phyloP scores from a whole-genome alignment of 2,329 filamentous ascomycete genomes.

The Penicillium olsonii region DNA sequence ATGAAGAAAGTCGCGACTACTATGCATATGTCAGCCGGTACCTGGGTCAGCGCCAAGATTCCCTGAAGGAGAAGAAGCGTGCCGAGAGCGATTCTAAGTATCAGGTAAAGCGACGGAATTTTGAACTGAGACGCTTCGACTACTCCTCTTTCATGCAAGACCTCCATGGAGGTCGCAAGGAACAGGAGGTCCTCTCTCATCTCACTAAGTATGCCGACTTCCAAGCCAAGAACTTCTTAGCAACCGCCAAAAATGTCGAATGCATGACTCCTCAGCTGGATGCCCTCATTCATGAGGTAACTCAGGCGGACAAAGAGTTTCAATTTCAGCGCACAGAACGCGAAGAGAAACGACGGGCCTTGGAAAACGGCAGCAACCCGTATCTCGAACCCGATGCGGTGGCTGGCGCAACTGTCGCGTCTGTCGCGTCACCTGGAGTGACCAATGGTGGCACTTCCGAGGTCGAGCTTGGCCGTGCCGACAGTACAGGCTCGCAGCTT shows the following conservation, averaged over 20 bases:
- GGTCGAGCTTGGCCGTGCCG: slow-evolving; percentile 69
- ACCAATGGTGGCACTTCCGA: slow-evolving; percentile 60
- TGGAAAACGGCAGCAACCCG: slow-evolving; percentile 82
- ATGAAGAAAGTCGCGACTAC: slow-evolving; percentile 98
- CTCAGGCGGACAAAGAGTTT: slow-evolving; percentile 92
- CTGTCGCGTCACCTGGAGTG: slow-evolving; percentile 35
- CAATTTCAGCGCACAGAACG: slow-evolving; percentile 92
- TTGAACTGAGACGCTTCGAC: slow-evolving; percentile 96
- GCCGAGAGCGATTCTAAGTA: slow-evolving; percentile 95
- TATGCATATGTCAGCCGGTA: slow-evolving; percentile 95
- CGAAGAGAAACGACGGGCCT: slow-evolving; percentile 84
- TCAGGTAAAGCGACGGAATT: slow-evolving; percentile 87
- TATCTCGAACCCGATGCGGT: slow-evolving; percentile 70
- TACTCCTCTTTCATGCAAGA: slow-evolving; percentile 99
- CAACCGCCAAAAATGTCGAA: slow-evolving; percentile 84
- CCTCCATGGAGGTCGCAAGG: slow-evolving; percentile 96
- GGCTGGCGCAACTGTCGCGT: slow-evolving; percentile 39
- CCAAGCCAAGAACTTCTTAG: slow-evolving; percentile 80
- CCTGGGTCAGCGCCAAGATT: slow-evolving; percentile 93
- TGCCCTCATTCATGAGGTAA: slow-evolving; percentile 84
- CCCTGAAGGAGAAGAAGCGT: slow-evolving; percentile 95
- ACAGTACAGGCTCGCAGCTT: slow-evolving; percentile 72
- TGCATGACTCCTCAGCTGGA: slow-evolving; percentile 85
- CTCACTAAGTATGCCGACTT: slow-evolving; percentile 91
- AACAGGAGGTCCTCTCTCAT: slow-evolving; percentile 93